A percentile compares a stretch with the other conserved stretches of the same genome.
Evolutionary conservation across 2,329 filamentous ascomycete species (phyloP).

Genomic region (Ascochyta clinopodiicola): DNA sequence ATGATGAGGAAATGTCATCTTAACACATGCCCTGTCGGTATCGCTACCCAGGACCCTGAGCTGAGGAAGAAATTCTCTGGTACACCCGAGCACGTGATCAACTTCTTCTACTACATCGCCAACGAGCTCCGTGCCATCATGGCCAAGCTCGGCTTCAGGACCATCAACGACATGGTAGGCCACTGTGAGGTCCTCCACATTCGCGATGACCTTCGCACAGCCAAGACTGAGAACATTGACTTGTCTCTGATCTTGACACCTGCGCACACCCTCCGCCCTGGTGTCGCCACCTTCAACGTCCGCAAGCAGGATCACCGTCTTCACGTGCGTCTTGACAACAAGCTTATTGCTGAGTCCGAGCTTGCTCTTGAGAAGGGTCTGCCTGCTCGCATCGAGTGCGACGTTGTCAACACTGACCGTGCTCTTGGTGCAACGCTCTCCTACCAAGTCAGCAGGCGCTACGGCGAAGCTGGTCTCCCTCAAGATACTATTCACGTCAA

Average conservation of each 20-base stretch:
- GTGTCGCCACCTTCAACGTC: slow-evolving; percentile 95
- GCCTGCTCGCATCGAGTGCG: slow-evolving; percentile 91
- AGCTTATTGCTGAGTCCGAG: slow-evolving; percentile 94
- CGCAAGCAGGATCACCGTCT: slow-evolving; percentile 97
- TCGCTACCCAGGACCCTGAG: slow-evolving; percentile 94
- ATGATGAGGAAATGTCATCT: slow-evolving; percentile 80
- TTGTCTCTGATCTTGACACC: slow-evolving; percentile 91
- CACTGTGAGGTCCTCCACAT: slow-evolving; percentile 86
- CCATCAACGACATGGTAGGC: slow-evolving; percentile 97
- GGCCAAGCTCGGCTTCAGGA: slow-evolving; percentile 93
- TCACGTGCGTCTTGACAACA: slow-evolving; percentile 93
- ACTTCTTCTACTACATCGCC: slow-evolving; percentile 98
- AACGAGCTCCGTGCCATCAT: slow-evolving; percentile 97
- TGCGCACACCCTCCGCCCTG: slow-evolving; percentile 92
- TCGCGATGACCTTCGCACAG: slow-evolving; percentile 83
- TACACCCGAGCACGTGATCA: slow-evolving; percentile 94
- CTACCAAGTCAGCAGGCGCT: slow-evolving; percentile 93
- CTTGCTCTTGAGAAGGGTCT: slow-evolving; percentile 92
- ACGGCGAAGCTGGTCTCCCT: slow-evolving; percentile 86
- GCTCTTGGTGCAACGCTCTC: slow-evolving; percentile 92
- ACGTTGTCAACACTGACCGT: slow-evolving; percentile 95
- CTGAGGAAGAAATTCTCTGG: slow-evolving; percentile 92
- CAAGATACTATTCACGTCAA: slow-evolving; percentile 95
- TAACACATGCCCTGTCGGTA: slow-evolving; percentile 90
- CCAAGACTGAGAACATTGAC: slow-evolving; percentile 92